Base-by-base conservation (phyloP, 352 stramenopile genomes). In the Phytophthora rubi region DNA sequence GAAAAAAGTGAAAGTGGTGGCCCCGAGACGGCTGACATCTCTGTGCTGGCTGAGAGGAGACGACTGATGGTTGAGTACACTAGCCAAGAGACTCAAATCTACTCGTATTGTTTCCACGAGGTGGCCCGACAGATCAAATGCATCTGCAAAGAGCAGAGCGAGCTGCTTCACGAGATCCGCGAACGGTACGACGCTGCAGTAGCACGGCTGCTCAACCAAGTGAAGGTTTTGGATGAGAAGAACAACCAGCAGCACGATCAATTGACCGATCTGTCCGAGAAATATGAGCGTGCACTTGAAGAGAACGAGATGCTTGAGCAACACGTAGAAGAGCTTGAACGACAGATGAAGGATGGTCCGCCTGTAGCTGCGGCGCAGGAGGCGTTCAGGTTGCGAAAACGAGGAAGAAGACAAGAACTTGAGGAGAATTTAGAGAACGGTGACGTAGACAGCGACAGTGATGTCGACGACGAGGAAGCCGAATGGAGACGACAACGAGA, bases 51-150 rank as follows among this genome's bases (percentile, higher is more conserved):
- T 30, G 65, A 75, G 54, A 56, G 70, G 15, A 77, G 60, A 49
- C 65, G 52, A 3, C 60, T 77, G 26, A 32, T 82, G 4, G 45
- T 86, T 4, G 76, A 83, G 35, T 90, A 86, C 70, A 82, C 83
- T 1, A 71, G 80, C 35, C 69, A 80, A 6, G 87, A 95, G 62
- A 82, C 75, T 55, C 70, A 66, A 44, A 75, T 95, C 28, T 91
- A 92, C 75, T 90, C 85, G 21, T 23, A 91, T 32, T 91, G 84
- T 55, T 95, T 92, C 62, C 82, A 91, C 57, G 87, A 95, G 63
- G 71, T 95, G 23, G 82, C 74, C 23, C 80, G 85, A 3, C 87
- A 95, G 59, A 88, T 93, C 57, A 83, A 85, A 59, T 93, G 70
- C 51, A 89, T 92, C 59, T 93, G 85, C 65, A 85, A 80, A 48